phyloP scores from a whole-genome alignment of 108 stramenopile genomes.

The Cyclotella choctawhatcheeana region DNA sequence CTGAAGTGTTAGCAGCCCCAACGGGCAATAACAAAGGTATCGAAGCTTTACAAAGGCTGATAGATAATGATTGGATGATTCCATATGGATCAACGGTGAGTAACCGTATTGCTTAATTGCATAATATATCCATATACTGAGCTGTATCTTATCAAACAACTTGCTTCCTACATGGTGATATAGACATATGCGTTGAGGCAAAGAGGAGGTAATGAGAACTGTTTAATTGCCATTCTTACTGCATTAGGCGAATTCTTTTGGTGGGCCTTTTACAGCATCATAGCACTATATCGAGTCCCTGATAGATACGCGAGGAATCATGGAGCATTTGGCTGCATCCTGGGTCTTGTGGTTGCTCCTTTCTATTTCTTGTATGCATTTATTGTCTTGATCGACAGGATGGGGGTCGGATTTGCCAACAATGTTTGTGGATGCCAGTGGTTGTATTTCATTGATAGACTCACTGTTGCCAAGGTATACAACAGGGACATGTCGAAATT shows the following conservation, averaged over 20 bases:
- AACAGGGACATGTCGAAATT: conserved; percentile 23
- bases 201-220: conserved; percentile 19
- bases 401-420: conserved; percentile 48
- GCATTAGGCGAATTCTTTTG: conserved; percentile 31
- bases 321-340: conserved; percentile 61
- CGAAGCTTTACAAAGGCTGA: background rate
- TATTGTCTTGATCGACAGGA: conserved; percentile 52
- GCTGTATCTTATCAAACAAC: too few species aligned
- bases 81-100: conserved; percentile 27
- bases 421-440: conserved; percentile 41
- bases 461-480: conserved; percentile 34
- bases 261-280: conserved; percentile 13
- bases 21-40: background rate
- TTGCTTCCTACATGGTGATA: background rate
- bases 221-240: conserved; percentile 14
- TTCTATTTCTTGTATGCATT: conserved; percentile 45
- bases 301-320: conserved; percentile 53
- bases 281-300: conserved; percentile 30
- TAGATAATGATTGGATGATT: conserved; percentile 14
- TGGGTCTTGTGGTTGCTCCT: conserved; percentile 48
- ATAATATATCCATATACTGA: too few species aligned
- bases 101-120: background rate
- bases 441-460: conserved; percentile 51
- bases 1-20: conserved; percentile 31
- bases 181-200: conserved; percentile 49